These are phyloP conservation scores for Paxillus involutus DNA, from an alignment of 768 basidiomycete species.

Conservation along the genomic window DNA sequence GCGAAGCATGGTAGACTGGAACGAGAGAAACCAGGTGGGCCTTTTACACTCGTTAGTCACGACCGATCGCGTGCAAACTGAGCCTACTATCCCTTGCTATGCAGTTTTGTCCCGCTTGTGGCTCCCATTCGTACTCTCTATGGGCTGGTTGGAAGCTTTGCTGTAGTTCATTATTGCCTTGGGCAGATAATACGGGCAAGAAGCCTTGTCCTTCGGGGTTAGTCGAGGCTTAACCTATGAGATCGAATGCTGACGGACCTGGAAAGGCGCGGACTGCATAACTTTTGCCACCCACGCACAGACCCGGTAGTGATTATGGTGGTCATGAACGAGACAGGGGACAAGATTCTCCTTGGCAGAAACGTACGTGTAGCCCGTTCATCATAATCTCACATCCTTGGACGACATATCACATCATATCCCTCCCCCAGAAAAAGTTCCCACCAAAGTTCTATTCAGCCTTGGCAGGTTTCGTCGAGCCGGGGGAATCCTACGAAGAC, in stretches of 20 bases:
- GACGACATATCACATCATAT: neutral
- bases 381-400: neutral
- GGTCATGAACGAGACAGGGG: conserved; percentile 73
- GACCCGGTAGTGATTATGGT: conserved; percentile 93
- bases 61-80: neutral
- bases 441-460: conserved; percentile 81
- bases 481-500: conserved; percentile 93
- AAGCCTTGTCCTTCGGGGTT: conserved; percentile 76
- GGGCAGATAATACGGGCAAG: conserved; percentile 61
- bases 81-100: neutral
- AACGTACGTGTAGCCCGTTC: conserved; percentile 52
- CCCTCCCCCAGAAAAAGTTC: conserved; percentile 52
- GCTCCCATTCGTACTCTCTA: conserved; percentile 73
- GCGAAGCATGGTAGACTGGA: conserved; percentile 90
- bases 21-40: conserved; percentile 77
- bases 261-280: conserved; percentile 78
- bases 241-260: conserved; percentile 12
- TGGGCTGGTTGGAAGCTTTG: conserved; percentile 97
- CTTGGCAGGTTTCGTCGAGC: conserved; percentile 92
- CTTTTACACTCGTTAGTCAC: neutral
- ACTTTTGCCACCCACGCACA: conserved; percentile 80
- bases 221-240: conserved; percentile 21
- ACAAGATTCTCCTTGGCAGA: conserved; percentile 84
- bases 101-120: conserved; percentile 90
- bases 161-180: conserved; percentile 75